Evolutionary conservation across 1,284 basidiomycete species (phyloP).

Genomic region (Sanghuangporus weigelae): DNA sequence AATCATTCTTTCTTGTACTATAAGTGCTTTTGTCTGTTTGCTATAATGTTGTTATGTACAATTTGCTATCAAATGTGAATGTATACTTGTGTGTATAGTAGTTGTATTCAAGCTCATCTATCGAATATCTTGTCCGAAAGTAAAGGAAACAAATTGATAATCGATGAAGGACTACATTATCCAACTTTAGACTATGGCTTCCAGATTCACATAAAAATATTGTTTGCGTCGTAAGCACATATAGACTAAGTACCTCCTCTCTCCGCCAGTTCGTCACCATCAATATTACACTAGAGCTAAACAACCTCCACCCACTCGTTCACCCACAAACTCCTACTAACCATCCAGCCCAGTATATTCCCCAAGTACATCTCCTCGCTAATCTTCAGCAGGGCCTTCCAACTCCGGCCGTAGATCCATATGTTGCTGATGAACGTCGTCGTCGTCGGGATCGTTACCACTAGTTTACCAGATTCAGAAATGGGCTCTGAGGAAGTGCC

Average conservation of each 20-base stretch:
- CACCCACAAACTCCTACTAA: conserved; percentile 16
- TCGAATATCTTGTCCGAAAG: no score
- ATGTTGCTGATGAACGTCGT: conserved; percentile 13
- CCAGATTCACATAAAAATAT: no score
- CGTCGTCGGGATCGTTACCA: not conserved
- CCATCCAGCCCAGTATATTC: not conserved
- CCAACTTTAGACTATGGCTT: no score
- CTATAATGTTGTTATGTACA: not conserved
- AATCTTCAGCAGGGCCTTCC: conserved; percentile 6
- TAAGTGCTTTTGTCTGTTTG: not conserved
- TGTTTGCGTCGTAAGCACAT: not conserved
- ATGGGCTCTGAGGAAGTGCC: not conserved
- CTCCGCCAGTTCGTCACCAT: not conserved
- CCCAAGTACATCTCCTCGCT: not conserved
- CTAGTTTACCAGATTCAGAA: not conserved
- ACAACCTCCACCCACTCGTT: conserved; percentile 16
- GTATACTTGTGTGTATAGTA: no score
- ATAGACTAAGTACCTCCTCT: not conserved
- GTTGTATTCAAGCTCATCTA: no score
- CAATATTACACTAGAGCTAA: not conserved
- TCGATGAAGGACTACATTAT: not conserved
- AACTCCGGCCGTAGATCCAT: not conserved
- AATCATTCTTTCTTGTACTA: not conserved
- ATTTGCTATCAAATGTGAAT: no score
- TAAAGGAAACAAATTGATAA: not conserved